Conservation (phyloP, 345 rosid genomes). For the Raphanus sativus region DNA sequence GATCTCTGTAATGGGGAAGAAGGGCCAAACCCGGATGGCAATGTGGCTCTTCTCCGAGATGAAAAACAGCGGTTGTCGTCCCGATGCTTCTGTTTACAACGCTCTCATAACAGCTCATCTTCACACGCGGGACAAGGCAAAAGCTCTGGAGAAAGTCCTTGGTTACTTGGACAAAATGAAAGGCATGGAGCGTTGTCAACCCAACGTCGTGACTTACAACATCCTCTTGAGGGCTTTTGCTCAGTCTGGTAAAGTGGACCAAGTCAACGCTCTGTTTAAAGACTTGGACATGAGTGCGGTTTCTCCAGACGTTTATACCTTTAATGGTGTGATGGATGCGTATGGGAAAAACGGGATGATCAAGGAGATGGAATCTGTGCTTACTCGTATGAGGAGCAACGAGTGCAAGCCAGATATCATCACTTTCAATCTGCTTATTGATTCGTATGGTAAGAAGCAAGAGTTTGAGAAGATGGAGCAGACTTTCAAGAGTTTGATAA, state of each 20-base stretch:
- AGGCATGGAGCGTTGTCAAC: conserved; percentile 71
- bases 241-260: conserved; percentile 65
- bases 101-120: conserved; percentile 89
- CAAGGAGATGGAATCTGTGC: conserved; percentile 81
- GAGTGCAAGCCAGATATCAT: conserved; percentile 80
- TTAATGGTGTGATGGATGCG: conserved; percentile 92
- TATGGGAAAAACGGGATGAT: conserved; percentile 95
- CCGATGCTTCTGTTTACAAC: conserved; percentile 87
- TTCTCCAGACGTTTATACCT: conserved; percentile 76
- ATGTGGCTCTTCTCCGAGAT: conserved; percentile 99
- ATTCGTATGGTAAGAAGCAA: conserved; percentile 81
- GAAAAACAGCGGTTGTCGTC: conserved; percentile 93
- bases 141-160: conserved; percentile 75
- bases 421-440: conserved; percentile 79
- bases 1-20: conserved; percentile 83
- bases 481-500: conserved; percentile 72
- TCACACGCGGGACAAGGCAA: conserved; percentile 72
- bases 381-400: conserved; percentile 68
- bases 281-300: conserved; percentile 61
- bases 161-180: conserved; percentile 86
- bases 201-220: conserved; percentile 85
- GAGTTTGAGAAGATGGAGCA: conserved; percentile 95
- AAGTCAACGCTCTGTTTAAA: conserved; percentile 72
- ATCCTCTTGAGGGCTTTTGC: conserved; percentile 90
- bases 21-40: conserved; percentile 88